Evolutionary conservation across 176 grass and related monocot species (phyloP), one percentile per base, ranked within the genome.

Genomic region (Neostapfia colusana): DNA sequence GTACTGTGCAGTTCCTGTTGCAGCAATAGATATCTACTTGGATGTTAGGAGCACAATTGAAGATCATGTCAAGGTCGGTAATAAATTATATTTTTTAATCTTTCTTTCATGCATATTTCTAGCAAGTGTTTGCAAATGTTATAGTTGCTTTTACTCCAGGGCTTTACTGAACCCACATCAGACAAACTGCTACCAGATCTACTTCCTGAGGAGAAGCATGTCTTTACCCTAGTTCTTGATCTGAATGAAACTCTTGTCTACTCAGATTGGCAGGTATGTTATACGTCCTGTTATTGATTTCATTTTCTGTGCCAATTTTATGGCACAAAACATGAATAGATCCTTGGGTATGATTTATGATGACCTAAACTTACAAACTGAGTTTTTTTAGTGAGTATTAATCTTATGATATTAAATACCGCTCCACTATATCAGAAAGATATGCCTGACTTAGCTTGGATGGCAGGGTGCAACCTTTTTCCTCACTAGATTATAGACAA

Each of bases 131-230:
- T 16, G 40, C 58, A 60, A 65, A 60, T 44, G 31, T 31, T 31
- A 14, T 39, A 20, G n/a, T 60, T 57, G 36, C 73, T 41, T 78
- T 75, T 72, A 27, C 72, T 61, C 64, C 62, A 98, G 91, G 95
- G 82, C 24, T 98, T 98, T 88, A 90, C 95, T n/a, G 95, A 98
- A 82, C 95, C 95, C 34, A 92, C 85, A 72, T 98, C 95, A 67
- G 89, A 98, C 72, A 98, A 98, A 80, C 85, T 98, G 64, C 81
- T 98, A 46, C 95, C 91, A 70, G 91, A 92, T 81, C 69, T 98
- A 76, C 85, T 63, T 79, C 91, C 95, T 84, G 73, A 82, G 41
- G 79, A 90, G 39, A 62, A 88, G 82, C 63, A 84, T 78, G 65
- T 88, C 64, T 90, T 90, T 70, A 98, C 95, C 73, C 85, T 98